phyloP scores from a whole-genome alignment of 257 asterid genomes.

The Forsythia viridissima region DNA sequence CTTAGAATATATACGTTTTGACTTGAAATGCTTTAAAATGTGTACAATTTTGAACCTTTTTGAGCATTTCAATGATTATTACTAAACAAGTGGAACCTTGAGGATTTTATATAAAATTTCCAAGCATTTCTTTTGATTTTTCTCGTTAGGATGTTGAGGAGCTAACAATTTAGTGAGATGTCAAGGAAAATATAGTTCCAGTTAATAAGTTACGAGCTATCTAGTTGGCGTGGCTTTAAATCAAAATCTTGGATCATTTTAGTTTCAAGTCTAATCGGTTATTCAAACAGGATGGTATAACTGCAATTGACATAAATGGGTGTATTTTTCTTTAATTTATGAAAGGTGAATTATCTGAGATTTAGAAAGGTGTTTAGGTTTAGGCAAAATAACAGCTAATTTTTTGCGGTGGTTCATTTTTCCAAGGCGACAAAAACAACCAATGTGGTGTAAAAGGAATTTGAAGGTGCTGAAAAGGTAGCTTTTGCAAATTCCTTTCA shows the following conservation, averaged over 20 bases:
- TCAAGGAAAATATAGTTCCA: background rate
- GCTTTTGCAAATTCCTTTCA: slow-evolving; percentile 19
- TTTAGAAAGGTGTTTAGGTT: slow-evolving; percentile 6
- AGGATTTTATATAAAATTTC: background rate
- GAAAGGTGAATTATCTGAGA: slow-evolving; percentile 5
- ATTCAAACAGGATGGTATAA: background rate
- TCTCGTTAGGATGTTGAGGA: background rate
- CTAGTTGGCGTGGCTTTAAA: background rate
- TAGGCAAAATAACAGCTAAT: background rate
- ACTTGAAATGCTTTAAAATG: background rate
- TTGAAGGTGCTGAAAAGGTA: slow-evolving; percentile 17
- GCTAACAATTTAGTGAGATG: background rate
- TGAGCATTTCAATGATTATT: background rate
- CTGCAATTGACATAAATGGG: background rate
- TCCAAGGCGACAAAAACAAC: background rate
- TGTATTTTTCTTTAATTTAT: background rate
- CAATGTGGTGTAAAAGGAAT: slow-evolving; percentile 21
- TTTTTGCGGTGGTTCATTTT: slow-evolving; percentile 3
- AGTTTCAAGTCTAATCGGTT: background rate
- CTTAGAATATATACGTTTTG: background rate
- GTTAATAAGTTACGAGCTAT: background rate
- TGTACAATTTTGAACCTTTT: background rate
- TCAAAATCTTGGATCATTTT: background rate
- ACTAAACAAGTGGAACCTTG: background rate
- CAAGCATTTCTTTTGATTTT: background rate